Conservation (phyloP, 495 filamentous ascomycete species). For the Choiromyces venosus region DNA sequence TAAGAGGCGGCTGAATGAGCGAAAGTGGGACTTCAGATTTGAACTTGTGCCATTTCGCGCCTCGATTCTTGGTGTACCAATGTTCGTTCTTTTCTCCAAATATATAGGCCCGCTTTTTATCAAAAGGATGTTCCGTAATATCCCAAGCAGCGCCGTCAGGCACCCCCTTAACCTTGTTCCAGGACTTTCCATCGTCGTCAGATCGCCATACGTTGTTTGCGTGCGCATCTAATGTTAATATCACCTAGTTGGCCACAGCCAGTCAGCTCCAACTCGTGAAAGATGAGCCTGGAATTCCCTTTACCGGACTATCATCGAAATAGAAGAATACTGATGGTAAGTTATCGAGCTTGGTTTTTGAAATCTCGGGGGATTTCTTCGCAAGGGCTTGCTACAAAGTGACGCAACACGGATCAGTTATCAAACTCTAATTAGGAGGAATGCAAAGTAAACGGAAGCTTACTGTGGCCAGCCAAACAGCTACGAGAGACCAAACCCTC, state of each 20-base stretch:
- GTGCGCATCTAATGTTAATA: conserved; percentile 35
- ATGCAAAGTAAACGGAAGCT: conserved; percentile 10
- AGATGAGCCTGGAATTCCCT: conserved; percentile 45
- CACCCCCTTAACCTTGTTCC: conserved; percentile 60
- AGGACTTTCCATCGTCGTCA: conserved; percentile 67
- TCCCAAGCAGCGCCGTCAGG: conserved; percentile 56
- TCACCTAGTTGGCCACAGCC: conserved; percentile 20
- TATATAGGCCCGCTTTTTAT: conserved; percentile 71
- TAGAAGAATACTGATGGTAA: conserved; percentile 65
- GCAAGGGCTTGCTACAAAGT: conserved; percentile 28
- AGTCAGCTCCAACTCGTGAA: conserved; percentile 51
- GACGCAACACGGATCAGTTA: conserved; percentile 20
- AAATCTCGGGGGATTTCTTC: conserved; percentile 47
- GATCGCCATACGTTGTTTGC: conserved; percentile 61
- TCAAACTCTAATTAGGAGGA: conserved; percentile 3
- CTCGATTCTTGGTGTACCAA: conserved; percentile 74
- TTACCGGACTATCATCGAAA: conserved; percentile 76
- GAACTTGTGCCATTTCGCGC: conserved; percentile 72
- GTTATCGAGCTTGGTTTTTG: conserved; percentile 55
- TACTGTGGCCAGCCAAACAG: conserved; percentile 26
- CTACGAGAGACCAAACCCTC: conserved; percentile 34
- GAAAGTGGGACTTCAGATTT: conserved; percentile 50
- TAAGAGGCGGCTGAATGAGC: conserved; percentile 51
- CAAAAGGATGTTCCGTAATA: conserved; percentile 67
- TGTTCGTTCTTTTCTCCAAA: conserved; percentile 61